These are phyloP conservation scores for Rhynchospora pubera DNA, from an alignment of 176 grass and related monocot genomes.

Conservation along the genomic window DNA sequence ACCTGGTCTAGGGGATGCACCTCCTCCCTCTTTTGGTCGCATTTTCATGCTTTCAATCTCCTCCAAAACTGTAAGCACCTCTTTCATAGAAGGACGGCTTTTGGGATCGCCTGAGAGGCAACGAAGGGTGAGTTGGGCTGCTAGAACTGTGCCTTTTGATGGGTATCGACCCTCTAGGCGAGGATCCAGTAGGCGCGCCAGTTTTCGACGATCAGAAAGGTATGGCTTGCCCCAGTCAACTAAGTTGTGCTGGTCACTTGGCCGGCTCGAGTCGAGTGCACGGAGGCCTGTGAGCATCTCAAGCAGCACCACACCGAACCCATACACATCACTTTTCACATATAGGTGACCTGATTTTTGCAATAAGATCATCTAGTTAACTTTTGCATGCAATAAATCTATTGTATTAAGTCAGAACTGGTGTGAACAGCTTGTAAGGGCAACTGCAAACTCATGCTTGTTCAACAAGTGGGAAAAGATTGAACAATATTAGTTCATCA, in stretches of 20 bases:
- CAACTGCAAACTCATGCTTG: background rate
- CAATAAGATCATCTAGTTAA: background rate
- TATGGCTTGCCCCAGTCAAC: constrained; percentile 57
- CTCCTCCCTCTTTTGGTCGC: constrained; percentile 8
- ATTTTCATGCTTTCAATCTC: constrained; percentile 34
- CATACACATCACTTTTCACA: constrained; percentile 85
- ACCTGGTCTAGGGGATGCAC: constrained; percentile 20
- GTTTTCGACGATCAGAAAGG: constrained; percentile 41
- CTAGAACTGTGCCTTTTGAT: constrained; percentile 38
- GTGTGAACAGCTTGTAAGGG: background rate
- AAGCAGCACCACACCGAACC: constrained; percentile 69
- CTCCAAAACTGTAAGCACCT: constrained; percentile 54
- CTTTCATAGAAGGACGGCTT: constrained; percentile 55
- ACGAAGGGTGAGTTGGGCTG: constrained; percentile 45
- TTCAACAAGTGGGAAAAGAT: background rate
- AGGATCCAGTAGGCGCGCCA: constrained; percentile 55
- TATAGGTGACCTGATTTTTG: constrained; percentile 52
- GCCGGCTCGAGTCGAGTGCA: constrained; percentile 66
- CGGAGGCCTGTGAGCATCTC: constrained; percentile 71
- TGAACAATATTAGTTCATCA: background rate
- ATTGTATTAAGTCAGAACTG: background rate
- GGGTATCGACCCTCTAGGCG: constrained; percentile 52
- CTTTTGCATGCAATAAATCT: background rate
- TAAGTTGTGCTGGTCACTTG: constrained; percentile 51
- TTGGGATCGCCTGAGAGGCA: constrained; percentile 56